Conservation (phyloP, 106 monocot genomes). For the Dioscorea alata region DNA sequence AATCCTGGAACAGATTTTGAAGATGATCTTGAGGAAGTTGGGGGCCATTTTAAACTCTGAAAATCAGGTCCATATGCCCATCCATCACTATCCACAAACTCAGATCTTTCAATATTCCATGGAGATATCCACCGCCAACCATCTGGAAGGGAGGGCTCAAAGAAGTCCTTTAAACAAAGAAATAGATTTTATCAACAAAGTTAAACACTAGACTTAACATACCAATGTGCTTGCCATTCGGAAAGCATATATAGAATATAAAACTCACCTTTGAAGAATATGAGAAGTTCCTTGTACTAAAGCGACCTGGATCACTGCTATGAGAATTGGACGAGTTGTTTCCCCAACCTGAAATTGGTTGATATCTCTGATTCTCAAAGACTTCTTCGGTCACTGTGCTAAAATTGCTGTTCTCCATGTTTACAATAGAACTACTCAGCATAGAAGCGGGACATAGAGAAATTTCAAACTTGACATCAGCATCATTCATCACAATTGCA, state of each 20-base stretch:
- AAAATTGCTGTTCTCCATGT: conserved; percentile 6
- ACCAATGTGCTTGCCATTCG: background rate
- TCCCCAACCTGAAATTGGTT: conserved; percentile 69
- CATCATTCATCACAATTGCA: conserved; percentile 62
- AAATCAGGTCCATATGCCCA: conserved; percentile 86
- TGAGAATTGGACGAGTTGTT: conserved; percentile 24
- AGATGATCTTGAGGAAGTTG: conserved; percentile 45
- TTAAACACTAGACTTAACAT: background rate
- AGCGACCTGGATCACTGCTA: conserved; percentile 38
- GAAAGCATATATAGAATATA: background rate
- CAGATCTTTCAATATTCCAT: conserved; percentile 76
- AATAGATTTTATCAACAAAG: background rate
- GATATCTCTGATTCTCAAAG: conserved; percentile 76
- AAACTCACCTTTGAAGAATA: conserved; percentile 62
- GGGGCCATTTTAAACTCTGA: conserved; percentile 74
- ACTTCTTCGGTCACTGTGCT: conserved; percentile 50
- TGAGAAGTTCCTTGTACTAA: conserved; percentile 75
- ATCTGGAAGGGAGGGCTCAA: conserved; percentile 62
- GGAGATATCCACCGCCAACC: conserved; percentile 81
- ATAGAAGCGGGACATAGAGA: conserved; percentile 46
- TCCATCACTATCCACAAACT: conserved; percentile 66
- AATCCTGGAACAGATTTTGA: conserved; percentile 54
- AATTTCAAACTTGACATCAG: conserved; percentile 76
- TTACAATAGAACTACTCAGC: conserved; percentile 14
- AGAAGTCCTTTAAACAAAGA: conserved; percentile 53